Base-by-base conservation (phyloP, 2,329 filamentous ascomycete genomes). In the Setomelanomma holmii region DNA sequence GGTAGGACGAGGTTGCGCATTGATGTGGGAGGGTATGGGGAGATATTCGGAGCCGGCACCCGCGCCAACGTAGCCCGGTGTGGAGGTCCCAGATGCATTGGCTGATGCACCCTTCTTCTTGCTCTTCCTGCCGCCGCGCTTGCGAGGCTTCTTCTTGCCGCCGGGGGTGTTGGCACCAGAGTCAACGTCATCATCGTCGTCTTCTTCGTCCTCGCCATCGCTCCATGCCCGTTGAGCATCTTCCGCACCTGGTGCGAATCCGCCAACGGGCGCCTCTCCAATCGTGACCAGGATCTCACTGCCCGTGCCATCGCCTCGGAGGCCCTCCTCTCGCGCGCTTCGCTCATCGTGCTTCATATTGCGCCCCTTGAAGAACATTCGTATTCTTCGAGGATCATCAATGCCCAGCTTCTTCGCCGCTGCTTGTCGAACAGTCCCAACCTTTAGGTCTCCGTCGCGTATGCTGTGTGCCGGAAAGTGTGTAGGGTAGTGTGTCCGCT, bases 391-490 rank as follows among this genome's bases (percentile, higher is more conserved):
- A 69, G 66, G 77, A 40, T 86, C 82, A 4, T 82, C 79, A 24
- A 90, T 75, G 45, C 85, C 83, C 75, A 90, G 82, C 69, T 90
- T 81, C 60, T 88, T 79, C 47, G 84, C 86, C 4, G 86, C 84
- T n/a, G 88, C 86, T 47, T 87, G 81, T 51, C 84, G 82, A 24
- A 93, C 80, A 63, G 90, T 87, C 47, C 80, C 76, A 27, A 91
- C 84, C 27, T 79, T 81, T 49, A 93, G 77, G 67, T 89, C 87
- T 40, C 89, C 89, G 68, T 90, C 87, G 51, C 86, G 87, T 66
- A 93, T 92, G 53, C 86, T 84, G 72, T 88, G 90, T 11, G 87
- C 87, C 0, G 90, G 88, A 65, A 93, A 93, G 65, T 88, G 86
- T 40, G 88, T 83, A 0, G 86, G 84, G 66, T 89, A 89, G 40